Base-by-base conservation (phyloP, 1,284 basidiomycete species). In the Trametes pubescens region DNA sequence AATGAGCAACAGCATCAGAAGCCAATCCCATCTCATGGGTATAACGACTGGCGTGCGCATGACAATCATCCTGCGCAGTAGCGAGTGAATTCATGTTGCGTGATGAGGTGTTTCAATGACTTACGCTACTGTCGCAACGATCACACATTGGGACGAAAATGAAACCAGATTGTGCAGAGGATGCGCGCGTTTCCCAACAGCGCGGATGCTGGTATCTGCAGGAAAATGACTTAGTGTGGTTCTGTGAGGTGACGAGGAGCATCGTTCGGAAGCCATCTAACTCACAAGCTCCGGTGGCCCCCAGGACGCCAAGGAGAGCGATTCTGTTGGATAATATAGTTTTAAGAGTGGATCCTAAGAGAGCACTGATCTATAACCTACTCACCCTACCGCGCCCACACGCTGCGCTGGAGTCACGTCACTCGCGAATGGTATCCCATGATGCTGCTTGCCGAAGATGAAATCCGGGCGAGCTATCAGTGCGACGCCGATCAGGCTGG, bases 121-220 rank as follows among this genome's bases (percentile, higher is more conserved):
- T 59, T 68, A 87, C 87, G 76, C 83, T 65, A 86, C 65, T 11
- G 78, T 74, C 1, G 86, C 81, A 1, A 84, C 83, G 44, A 91
- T 74, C 2, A 89, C 82, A 64, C 87, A 89, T 70, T 86, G 82
- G 29, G 83, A 76, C 0, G 91, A 87, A 71, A 92, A 94, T 62
- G 84, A 89, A 2, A 83, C 80, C 66, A 93, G 82, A n/a, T 85
- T 83, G 72, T 95, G 92, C 59, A 94, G 77, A 0, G 91, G 82
- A 69, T 92, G 89, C 4, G 91, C 91, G 0, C 88, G 83, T 65
- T 84, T 88, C 2, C 92, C 92, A 34, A 94, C 90, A 8, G 86
- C 86, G 4, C 91, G 84, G 40, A 94, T 85, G 0, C 85, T 79
- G 0, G 84, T 86, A 72, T 89, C 91, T 91, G 54, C 9, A 35